Percentiles rank a stretch among this genome's conserved stretches.
These are phyloP conservation scores for Geranium brycei DNA, from an alignment of 345 rosid species.

Conservation along the genomic window DNA sequence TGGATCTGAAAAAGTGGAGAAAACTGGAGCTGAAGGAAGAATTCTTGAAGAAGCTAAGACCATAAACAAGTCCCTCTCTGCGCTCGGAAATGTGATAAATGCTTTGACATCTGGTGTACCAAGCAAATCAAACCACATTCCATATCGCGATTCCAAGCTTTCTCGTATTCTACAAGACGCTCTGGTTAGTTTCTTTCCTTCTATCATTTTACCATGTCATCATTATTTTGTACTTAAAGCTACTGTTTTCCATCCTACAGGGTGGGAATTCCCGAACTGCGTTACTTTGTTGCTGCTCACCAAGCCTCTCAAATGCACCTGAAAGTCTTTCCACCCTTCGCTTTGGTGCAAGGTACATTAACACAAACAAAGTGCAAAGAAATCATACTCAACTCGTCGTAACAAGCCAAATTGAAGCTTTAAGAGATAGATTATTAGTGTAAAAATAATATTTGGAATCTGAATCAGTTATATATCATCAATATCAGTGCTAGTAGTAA, in stretches of 20 bases:
- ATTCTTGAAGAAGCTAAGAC: conserved; percentile 89
- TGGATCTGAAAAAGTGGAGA: conserved; percentile 90
- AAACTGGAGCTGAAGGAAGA: conserved; percentile 93
- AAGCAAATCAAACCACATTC: conserved; percentile 54
- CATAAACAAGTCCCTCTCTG: conserved; percentile 84
- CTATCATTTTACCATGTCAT: conserved; percentile 4
- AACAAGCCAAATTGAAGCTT: not conserved
- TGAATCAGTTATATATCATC: too few species aligned
- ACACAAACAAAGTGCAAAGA: conserved; percentile 2
- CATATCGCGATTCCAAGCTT: conserved; percentile 89
- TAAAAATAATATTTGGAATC: not conserved
- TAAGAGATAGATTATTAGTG: not conserved
- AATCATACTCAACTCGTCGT: not conserved
- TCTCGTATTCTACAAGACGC: conserved; percentile 82
- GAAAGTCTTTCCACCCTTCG: conserved; percentile 85
- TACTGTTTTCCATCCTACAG: conserved; percentile 25
- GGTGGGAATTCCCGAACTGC: conserved; percentile 80
- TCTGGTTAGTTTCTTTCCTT: conserved; percentile 37
- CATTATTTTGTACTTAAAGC: not conserved
- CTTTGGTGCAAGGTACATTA: conserved; percentile 67
- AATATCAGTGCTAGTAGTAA: too few species aligned
- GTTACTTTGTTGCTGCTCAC: conserved; percentile 84
- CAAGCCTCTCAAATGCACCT: conserved; percentile 59
- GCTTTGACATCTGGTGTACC: conserved; percentile 64
- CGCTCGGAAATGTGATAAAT: conserved; percentile 74